A percentile compares a stretch with the other conserved stretches of the same genome.
Evolutionary conservation across 1,284 basidiomycete species (phyloP).

Genomic region (Schizophyllum commune): DNA sequence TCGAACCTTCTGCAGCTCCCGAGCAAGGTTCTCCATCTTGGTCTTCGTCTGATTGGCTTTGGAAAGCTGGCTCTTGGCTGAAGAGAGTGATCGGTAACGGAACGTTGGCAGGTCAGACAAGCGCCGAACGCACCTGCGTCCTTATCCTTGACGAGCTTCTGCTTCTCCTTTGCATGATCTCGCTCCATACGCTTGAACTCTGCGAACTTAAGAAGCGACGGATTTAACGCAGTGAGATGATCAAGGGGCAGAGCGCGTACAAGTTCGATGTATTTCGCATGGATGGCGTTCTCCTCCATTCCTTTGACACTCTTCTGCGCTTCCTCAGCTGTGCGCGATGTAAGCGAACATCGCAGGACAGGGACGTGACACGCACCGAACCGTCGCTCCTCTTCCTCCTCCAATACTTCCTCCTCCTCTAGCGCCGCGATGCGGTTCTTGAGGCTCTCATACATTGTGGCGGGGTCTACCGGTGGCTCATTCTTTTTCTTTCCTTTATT

Average conservation of each 20-base stretch:
- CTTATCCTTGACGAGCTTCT: conserved; percentile 80
- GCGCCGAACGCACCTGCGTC: conserved; percentile 56
- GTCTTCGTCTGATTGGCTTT: conserved; percentile 80
- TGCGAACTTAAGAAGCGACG: conserved; percentile 49
- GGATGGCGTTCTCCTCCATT: conserved; percentile 69
- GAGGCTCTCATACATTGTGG: conserved; percentile 76
- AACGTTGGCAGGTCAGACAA: conserved; percentile 7
- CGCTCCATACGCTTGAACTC: conserved; percentile 76
- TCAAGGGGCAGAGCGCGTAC: conserved; percentile 31
- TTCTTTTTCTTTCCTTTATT: conserved; percentile 59
- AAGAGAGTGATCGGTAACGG: conserved; percentile 6
- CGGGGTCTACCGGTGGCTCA: conserved; percentile 66
- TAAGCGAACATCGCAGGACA: conserved; percentile 8
- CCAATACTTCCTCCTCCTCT: conserved; percentile 75
- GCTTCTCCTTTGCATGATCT: conserved; percentile 81
- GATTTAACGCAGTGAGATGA: neutral
- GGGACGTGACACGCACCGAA: conserved; percentile 45
- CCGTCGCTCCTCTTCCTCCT: conserved; percentile 73
- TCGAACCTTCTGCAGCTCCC: conserved; percentile 74
- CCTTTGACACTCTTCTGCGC: conserved; percentile 75
- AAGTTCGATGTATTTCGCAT: conserved; percentile 77
- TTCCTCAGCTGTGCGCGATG: conserved; percentile 58
- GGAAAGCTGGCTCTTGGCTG: conserved; percentile 74
- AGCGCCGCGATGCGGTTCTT: conserved; percentile 78
- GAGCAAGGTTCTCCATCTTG: conserved; percentile 81